A percentile compares a stretch with the other conserved stretches of the same genome.
Evolutionary conservation across 1,284 basidiomycete species (phyloP).

Genomic region (Entoloma clypeatum): DNA sequence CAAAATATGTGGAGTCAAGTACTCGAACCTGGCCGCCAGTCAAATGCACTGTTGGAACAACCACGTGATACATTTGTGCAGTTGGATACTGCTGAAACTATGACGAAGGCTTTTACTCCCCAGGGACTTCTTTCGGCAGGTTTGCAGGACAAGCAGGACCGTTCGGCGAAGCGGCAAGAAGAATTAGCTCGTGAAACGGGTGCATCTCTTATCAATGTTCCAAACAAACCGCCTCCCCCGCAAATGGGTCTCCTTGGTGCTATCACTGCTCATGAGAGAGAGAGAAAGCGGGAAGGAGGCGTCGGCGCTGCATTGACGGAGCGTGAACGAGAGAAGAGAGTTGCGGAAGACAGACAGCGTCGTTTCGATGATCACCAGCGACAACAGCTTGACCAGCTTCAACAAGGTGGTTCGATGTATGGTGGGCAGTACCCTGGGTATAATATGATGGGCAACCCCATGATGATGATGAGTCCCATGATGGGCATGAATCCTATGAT

Average conservation of each 20-base stretch:
- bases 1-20: slow-evolving; percentile 84
- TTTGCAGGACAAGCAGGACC: slow-evolving; percentile 91
- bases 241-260: slow-evolving; percentile 95
- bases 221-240: slow-evolving; percentile 90
- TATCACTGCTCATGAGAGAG: slow-evolving; percentile 92
- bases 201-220: slow-evolving; percentile 88
- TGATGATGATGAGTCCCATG: slow-evolving; percentile 57
- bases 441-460: slow-evolving; percentile 41
- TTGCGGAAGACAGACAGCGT: slow-evolving; percentile 89
- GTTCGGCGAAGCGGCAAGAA: slow-evolving; percentile 93
- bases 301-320: slow-evolving; percentile 93
- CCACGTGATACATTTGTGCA: slow-evolving; percentile 69
- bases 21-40: slow-evolving; percentile 64
- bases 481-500: slow-evolving; percentile 58
- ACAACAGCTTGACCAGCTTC: slow-evolving; percentile 85
- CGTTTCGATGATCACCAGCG: slow-evolving; percentile 88
- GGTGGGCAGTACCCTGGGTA: slow-evolving; percentile 43
- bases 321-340: slow-evolving; percentile 86
- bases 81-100: slow-evolving; percentile 70
- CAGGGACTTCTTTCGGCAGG: slow-evolving; percentile 94
- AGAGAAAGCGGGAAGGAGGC: slow-evolving; percentile 91
- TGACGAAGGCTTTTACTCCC: slow-evolving; percentile 92
- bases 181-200: slow-evolving; percentile 89
- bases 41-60: slow-evolving; percentile 35
- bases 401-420: slow-evolving; percentile 71